A percentile compares a stretch with the other conserved stretches of the same genome.
Conservation (phyloP, 2,329 filamentous ascomycete genomes). For the Xylaria sp. region DNA sequence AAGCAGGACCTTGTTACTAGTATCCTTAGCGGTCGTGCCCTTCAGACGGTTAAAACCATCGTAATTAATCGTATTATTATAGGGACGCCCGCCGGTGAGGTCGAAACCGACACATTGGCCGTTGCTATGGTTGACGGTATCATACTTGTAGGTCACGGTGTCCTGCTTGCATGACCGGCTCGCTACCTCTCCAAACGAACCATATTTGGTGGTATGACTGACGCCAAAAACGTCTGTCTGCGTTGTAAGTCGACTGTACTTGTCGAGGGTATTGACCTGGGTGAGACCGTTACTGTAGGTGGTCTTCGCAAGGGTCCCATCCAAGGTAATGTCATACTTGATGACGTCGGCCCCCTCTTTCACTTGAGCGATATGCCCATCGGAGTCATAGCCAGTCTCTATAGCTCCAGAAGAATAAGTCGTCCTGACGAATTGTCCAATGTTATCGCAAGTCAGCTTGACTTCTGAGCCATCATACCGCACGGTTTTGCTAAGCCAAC, state of each 20-base stretch:
- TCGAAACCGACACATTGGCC: not conserved
- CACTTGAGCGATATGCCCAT: not conserved
- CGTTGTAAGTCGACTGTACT: not conserved
- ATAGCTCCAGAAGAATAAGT: not conserved
- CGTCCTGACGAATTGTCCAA: not conserved
- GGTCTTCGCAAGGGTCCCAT: not conserved
- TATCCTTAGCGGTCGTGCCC: not conserved
- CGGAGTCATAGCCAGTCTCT: not conserved
- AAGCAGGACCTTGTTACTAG: not conserved
- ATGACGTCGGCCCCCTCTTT: not conserved
- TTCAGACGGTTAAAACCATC: not conserved
- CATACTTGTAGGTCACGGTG: not conserved
- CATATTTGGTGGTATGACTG: not conserved
- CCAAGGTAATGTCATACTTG: not conserved
- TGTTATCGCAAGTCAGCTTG: not conserved
- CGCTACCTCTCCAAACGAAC: not conserved
- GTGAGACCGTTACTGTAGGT: not conserved
- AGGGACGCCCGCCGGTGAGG: not conserved
- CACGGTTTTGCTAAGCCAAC: not conserved
- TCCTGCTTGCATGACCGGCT: not conserved
- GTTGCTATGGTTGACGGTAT: not conserved
- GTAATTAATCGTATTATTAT: not conserved
- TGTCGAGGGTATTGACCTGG: slow-evolving; percentile 1
- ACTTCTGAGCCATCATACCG: not conserved
- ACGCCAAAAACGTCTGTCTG: slow-evolving; percentile 1